These are phyloP conservation scores for Alternaria sp. DNA, from an alignment of 2,329 filamentous ascomycete species.

Conservation along the genomic window DNA sequence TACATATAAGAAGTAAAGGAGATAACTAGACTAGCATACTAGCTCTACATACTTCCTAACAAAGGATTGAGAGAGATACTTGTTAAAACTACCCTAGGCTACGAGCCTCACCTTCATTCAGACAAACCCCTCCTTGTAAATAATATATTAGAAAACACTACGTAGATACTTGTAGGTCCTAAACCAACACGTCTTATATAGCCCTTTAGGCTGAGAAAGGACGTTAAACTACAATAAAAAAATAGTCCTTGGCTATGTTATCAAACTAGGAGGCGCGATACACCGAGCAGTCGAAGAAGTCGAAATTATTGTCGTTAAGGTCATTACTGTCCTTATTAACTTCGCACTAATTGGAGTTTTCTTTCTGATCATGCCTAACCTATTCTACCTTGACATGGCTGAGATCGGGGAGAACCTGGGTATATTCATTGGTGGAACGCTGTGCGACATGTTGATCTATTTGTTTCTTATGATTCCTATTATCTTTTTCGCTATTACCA, in stretches of 20 bases:
- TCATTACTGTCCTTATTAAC: slow-evolving; percentile 61
- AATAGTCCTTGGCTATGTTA: slow-evolving; percentile 60
- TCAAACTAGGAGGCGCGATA: slow-evolving; percentile 55
- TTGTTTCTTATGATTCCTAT: slow-evolving; percentile 58
- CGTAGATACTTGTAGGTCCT: too few relatives aligned
- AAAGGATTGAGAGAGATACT: too few relatives aligned
- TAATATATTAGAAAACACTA: too few relatives aligned
- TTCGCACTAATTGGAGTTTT: slow-evolving; percentile 63
- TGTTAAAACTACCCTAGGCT: too few relatives aligned
- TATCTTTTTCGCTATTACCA: slow-evolving; percentile 43
- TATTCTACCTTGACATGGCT: slow-evolving; percentile 60
- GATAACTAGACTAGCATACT: too few relatives aligned
- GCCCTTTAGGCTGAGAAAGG: too few relatives aligned
- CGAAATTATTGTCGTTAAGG: slow-evolving; percentile 58
- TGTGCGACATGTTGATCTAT: slow-evolving; percentile 60
- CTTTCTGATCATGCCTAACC: slow-evolving; percentile 62
- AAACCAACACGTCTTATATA: too few relatives aligned
- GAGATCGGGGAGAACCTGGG: slow-evolving; percentile 61
- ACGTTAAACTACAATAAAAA: too few relatives aligned
- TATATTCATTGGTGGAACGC: slow-evolving; percentile 59
- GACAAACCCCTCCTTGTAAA: too few relatives aligned
- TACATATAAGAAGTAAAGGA: too few relatives aligned
- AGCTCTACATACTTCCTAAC: too few relatives aligned
- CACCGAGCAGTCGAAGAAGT: slow-evolving; percentile 58
- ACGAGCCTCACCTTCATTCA: too few relatives aligned